Evolutionary conservation across 2,329 filamentous ascomycete species (phyloP), one percentile per base, ranked within the genome.

Genomic region (Hypocreales sp.): DNA sequence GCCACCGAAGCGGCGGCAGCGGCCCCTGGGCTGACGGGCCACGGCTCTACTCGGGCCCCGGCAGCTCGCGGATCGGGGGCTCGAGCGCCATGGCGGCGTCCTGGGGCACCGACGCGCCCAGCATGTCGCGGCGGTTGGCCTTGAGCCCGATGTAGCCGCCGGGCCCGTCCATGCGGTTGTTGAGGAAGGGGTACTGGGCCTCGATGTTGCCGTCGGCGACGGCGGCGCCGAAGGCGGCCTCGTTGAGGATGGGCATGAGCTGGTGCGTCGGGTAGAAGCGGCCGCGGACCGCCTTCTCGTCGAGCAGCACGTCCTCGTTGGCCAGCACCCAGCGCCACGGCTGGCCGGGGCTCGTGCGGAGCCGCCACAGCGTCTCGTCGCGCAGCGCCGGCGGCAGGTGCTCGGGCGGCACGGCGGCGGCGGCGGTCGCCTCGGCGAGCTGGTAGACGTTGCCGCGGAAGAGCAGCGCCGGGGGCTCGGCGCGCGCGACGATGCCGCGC

Each of bases 181-280:
- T 72, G 12, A 72, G 52, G 27, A 60, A 61, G 4, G 54, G 48
- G 31, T 58, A 51, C 24, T 58, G 56, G 18, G 62, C 58, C 18
- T 55, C 50, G 16, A 66, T 44, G 20, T 50, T 41, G 22, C 55
- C 55, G 20, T 48, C 44, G 15, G 45, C 39, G 19, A 60, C 35
- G 11, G 53, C 49, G 5, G 45, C 43, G 22, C 57, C 44, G 31
- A 56, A 58, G 5, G 43, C 45, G 2, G 39, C 41, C 8, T 51
- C 49, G 22, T 63, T 53, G 28, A 70, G 47, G 29, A 69, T 56
- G 11, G 56, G 55, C 45, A 67, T 60, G 20, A 72, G 51, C 31
- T 57, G 53, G 31, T 58, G 48, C n/a, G 62, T 63, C 11, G 67
- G 61, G 47, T 72, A 72, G 47, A 71, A 71, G n/a, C 67, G 55